Base-by-base conservation (phyloP, 2,329 filamentous ascomycete species). In the Clarireedia hainanense region DNA sequence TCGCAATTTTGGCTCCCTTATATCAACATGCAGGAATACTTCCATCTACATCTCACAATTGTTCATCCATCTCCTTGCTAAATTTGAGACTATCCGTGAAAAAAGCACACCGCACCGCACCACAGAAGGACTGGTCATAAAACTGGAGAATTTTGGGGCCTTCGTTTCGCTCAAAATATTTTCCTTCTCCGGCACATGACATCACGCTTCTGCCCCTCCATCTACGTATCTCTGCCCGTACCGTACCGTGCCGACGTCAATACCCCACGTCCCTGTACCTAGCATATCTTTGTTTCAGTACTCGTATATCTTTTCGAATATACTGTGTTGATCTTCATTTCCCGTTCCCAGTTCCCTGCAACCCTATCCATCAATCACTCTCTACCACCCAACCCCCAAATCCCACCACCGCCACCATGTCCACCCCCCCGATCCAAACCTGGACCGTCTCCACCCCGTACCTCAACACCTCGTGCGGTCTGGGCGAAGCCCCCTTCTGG, bases 401-500 rank as follows among this genome's bases (percentile, higher is more conserved):
- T 20, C 20, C 20, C 20, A 20, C 20, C 5, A 3, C 39, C 15
- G 2, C 15, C 10, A 59, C 57, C 9, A 58, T 61, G 39, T 57
- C 60, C 36, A 20, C 20, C 20, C 42, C 39, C 34, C 36, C 20
- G 23, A 50, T 23, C 45, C 26, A 50, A 37, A 55, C 26, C 23
- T 17, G 53, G 14, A 14, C 58, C 61, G 57, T 47, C 49, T 24
- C 57, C 27, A 63, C 64, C 74, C 68, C 68, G 3, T 80, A 75
- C 66, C 76, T 91, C 59, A 74, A 84, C 62, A 72, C 81, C 55
- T 77, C 81, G 61, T 89, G 86, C 72, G 75, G 73, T 14, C 78
- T 91, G 30, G 86, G 85, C 61, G 88, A 92, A 71, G 88, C 80
- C 0, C 88, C 88, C 1, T 89, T 83, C 73, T 89, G 84, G 73